A percentile compares a stretch with the other conserved stretches of the same genome.
Conservation (phyloP, 176 grass and related monocot species). For the Puccinellia tenuiflora region DNA sequence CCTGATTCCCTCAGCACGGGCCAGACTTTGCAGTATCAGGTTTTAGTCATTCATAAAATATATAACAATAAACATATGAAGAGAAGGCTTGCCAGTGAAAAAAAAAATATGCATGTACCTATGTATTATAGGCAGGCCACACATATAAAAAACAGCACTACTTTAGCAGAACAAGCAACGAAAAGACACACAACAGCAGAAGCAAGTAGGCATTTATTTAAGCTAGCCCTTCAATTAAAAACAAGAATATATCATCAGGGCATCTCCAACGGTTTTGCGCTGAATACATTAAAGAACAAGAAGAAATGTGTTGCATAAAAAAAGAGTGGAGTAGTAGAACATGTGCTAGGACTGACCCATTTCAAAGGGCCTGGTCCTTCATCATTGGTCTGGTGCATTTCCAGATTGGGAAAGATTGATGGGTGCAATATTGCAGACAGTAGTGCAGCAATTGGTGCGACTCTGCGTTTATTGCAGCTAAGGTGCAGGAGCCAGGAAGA, state of each 20-base stretch:
- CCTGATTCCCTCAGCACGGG: background rate
- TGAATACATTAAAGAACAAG: background rate
- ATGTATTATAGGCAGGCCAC: background rate
- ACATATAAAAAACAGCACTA: background rate
- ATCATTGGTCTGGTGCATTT: slow-evolving; percentile 68
- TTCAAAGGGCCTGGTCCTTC: slow-evolving; percentile 73
- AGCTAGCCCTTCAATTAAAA: background rate
- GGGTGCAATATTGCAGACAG: slow-evolving; percentile 79
- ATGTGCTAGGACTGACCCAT: slow-evolving; percentile 60
- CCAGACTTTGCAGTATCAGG: background rate
- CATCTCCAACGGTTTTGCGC: background rate
- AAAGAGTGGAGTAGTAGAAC: background rate
- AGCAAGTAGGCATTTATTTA: slow-evolving; percentile 16
- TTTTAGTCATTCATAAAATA: background rate
- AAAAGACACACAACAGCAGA: background rate
- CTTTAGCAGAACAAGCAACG: slow-evolving; percentile 7
- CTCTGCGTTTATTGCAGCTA: slow-evolving; percentile 92
- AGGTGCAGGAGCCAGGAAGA: slow-evolving; percentile 86
- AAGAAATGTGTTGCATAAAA: background rate
- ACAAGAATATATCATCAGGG: background rate
- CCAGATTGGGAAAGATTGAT: slow-evolving; percentile 55
- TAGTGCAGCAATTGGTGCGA: slow-evolving; percentile 84
- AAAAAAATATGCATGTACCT: background rate
- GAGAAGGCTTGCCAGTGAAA: background rate
- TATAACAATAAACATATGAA: background rate